phyloP scores from a whole-genome alignment of 176 grass and related monocot species.

The Paspalum notatum region DNA sequence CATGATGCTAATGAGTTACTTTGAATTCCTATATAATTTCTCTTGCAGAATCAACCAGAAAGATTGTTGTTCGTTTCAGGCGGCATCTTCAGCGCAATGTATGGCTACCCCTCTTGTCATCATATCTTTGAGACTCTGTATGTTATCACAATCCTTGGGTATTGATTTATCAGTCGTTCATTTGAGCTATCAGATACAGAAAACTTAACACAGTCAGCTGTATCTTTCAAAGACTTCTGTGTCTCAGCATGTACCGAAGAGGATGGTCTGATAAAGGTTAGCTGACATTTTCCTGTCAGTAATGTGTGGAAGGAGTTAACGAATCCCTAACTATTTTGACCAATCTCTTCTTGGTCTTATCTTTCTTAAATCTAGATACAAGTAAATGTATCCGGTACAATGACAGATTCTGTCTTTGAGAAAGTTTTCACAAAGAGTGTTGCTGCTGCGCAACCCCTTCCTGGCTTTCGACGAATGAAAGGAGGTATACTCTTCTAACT shows the following conservation, averaged over 20 bases:
- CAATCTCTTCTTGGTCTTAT: conserved; percentile 35
- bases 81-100: conserved; percentile 50
- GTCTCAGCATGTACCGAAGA: conserved; percentile 33
- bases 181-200: conserved; percentile 45
- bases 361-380: conserved; percentile 51
- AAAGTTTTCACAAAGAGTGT: conserved; percentile 57
- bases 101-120: conserved; percentile 10
- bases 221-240: conserved; percentile 49
- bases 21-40: conserved; percentile 18
- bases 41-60: conserved; percentile 41
- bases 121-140: conserved; percentile 25
- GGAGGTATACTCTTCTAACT: conserved; percentile 47
- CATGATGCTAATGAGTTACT: conserved; percentile 1
- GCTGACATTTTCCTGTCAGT: conserved; percentile 20
- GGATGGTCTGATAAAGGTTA: conserved; percentile 63
- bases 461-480: conserved; percentile 71
- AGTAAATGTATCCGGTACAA: conserved; percentile 46
- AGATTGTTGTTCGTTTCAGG: conserved; percentile 36
- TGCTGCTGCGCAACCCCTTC: conserved; percentile 71
- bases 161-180: background rate
- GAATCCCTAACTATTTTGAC: background rate
- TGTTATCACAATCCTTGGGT: background rate
- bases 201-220: background rate
- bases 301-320: background rate
- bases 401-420: conserved; percentile 53